Evolutionary conservation across 2,329 filamentous ascomycete genomes (phyloP).

Genomic region (Alternaria sp.): DNA sequence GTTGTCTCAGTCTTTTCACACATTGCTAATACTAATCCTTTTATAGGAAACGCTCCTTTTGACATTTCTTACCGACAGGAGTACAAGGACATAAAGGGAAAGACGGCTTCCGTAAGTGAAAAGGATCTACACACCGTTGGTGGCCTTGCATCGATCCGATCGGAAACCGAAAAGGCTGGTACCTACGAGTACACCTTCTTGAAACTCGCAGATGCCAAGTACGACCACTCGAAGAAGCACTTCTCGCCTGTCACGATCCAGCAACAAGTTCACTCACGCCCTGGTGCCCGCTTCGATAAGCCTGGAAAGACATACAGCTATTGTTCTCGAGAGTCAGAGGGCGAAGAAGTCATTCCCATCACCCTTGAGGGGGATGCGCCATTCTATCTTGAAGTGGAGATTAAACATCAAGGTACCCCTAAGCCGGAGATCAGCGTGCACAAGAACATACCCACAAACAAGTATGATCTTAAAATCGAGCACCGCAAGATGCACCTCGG

Average conservation of each 20-base stretch:
- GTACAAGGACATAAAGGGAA: constrained; percentile 71
- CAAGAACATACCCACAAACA: constrained; percentile 76
- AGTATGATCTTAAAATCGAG: constrained; percentile 83
- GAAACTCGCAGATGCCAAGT: constrained; percentile 83
- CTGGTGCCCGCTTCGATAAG: constrained; percentile 80
- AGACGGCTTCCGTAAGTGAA: constrained; percentile 64
- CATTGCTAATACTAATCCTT: constrained; percentile 32
- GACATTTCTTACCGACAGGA: constrained; percentile 82
- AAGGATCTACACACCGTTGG: constrained; percentile 81
- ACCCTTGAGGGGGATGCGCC: constrained; percentile 82
- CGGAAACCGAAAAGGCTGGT: constrained; percentile 86
- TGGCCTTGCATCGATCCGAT: constrained; percentile 77
- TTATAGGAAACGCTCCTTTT: constrained; percentile 77
- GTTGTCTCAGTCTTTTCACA: constrained; percentile 31
- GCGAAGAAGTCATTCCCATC: constrained; percentile 88
- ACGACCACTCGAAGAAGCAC: constrained; percentile 74
- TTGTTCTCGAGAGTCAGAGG: constrained; percentile 82
- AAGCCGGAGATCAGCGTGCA: constrained; percentile 83
- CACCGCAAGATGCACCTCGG: constrained; percentile 84
- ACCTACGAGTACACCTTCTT: constrained; percentile 86
- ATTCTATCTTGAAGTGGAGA: constrained; percentile 89
- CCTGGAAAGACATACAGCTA: constrained; percentile 95
- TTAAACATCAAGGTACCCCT: constrained; percentile 86
- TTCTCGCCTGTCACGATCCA: constrained; percentile 74
- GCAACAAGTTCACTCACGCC: constrained; percentile 85